phyloP scores from a whole-genome alignment of 331 rosid genomes.

The Malus hybrid region DNA sequence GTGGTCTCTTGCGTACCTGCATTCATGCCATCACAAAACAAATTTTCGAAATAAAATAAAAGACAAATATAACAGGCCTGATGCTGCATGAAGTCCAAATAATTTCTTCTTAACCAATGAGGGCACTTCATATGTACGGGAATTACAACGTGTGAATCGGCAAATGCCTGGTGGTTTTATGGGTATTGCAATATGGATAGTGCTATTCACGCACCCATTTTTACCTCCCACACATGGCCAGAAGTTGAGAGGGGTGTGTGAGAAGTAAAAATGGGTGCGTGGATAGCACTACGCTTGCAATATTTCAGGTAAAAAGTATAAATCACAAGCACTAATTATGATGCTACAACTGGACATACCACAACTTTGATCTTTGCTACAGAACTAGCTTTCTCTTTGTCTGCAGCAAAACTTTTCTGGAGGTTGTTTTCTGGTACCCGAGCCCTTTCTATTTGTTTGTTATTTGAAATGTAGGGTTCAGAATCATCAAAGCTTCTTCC shows the following conservation, averaged over 20 bases:
- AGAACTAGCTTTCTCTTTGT: slow-evolving; percentile 80
- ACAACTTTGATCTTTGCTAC: slow-evolving; percentile 99
- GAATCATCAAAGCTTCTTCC: slow-evolving; percentile 77
- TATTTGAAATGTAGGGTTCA: slow-evolving; percentile 54
- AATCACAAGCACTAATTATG: not conserved
- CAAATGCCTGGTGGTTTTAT: not conserved
- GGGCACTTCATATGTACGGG: not conserved
- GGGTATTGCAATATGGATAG: slow-evolving; percentile 2
- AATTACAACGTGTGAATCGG: not conserved
- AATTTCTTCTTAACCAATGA: slow-evolving; percentile 3
- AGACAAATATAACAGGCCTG: not conserved
- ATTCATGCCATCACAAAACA: slow-evolving; percentile 15
- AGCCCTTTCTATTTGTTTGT: slow-evolving; percentile 53
- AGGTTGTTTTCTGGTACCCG: slow-evolving; percentile 63
- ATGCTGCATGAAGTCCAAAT: not conserved
- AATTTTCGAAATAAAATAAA: not conserved
- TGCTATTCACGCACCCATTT: too few relatives aligned
- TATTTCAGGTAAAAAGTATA: not conserved
- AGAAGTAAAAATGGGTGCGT: too few relatives aligned
- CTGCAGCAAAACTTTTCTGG: slow-evolving; percentile 59
- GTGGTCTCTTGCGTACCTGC: slow-evolving; percentile 98
- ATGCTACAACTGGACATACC: slow-evolving; percentile 53
- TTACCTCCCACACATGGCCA: too few relatives aligned
- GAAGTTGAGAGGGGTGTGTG: too few relatives aligned
- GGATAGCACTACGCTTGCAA: too few relatives aligned